Conservation (phyloP, 164 flowering plant species). For the Chimonanthus salicifolius region DNA sequence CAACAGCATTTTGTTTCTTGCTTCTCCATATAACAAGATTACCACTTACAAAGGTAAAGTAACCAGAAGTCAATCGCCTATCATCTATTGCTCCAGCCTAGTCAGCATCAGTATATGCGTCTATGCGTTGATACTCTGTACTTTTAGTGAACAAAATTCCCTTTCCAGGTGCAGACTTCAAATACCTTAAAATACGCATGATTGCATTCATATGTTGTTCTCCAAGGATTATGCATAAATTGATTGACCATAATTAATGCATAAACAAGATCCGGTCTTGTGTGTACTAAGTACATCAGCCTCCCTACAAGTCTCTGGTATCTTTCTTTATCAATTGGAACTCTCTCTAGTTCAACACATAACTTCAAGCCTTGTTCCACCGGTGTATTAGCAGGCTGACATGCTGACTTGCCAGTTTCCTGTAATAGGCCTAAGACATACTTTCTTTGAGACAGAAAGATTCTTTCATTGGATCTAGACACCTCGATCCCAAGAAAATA, state of each 20-base stretch:
- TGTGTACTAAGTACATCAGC: too few relatives aligned
- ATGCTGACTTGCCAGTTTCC: neutral
- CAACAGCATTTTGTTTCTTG: too few relatives aligned
- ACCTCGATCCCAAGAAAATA: neutral
- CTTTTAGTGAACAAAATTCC: neutral
- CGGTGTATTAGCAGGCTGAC: neutral
- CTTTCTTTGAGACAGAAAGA: neutral
- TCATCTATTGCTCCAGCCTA: neutral
- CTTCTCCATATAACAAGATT: too few relatives aligned
- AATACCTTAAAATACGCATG: neutral
- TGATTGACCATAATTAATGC: neutral
- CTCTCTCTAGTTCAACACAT: neutral
- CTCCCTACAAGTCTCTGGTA: too few relatives aligned
- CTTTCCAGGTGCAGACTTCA: slow-evolving; percentile 1
- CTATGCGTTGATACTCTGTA: neutral
- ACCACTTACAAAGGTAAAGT: too few relatives aligned
- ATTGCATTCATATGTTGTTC: slow-evolving; percentile 3
- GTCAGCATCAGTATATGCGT: neutral
- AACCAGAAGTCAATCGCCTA: too few relatives aligned
- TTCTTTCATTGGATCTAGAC: neutral
- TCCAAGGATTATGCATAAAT: neutral
- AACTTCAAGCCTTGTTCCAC: neutral
- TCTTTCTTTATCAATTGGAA: neutral
- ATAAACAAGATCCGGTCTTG: neutral
- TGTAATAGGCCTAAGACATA: neutral